phyloP scores from a whole-genome alignment of 495 filamentous ascomycete species.

The Lepraria neglecta region DNA sequence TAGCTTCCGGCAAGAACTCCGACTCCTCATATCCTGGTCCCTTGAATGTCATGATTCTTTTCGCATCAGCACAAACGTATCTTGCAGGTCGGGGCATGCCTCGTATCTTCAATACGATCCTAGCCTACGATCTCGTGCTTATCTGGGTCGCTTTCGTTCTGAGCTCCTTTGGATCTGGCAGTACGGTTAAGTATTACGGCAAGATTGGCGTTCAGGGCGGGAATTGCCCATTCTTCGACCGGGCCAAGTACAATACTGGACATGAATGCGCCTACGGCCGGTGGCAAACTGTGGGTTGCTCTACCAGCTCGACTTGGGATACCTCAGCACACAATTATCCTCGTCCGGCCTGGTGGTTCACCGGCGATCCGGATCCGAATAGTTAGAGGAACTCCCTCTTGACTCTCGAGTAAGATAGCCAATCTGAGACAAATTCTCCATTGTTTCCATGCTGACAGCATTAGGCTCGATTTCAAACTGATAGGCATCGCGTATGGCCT shows the following conservation, averaged over 20 bases:
- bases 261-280: neutral
- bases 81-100: slow-evolving; percentile 5
- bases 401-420: neutral
- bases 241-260: neutral
- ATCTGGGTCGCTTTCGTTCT: neutral
- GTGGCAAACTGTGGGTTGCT: neutral
- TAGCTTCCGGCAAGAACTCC: neutral
- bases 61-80: slow-evolving; percentile 2
- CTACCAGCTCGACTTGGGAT: slow-evolving; percentile 3
- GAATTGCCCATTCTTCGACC: neutral
- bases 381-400: neutral
- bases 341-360: neutral
- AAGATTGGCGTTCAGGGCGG: slow-evolving; percentile 3
- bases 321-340: neutral
- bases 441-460: neutral
- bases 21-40: neutral
- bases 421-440: neutral
- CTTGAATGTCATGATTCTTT: slow-evolving; percentile 1
- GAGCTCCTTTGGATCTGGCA: neutral
- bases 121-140: slow-evolving; percentile 1
- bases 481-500: neutral
- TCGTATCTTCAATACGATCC: neutral
- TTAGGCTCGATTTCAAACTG: slow-evolving; percentile 1
- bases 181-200: slow-evolving; percentile 1
- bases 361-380: neutral